phyloP scores from a whole-genome alignment of 2,329 filamentous ascomycete species.

The Trichoderma koningiopsis region DNA sequence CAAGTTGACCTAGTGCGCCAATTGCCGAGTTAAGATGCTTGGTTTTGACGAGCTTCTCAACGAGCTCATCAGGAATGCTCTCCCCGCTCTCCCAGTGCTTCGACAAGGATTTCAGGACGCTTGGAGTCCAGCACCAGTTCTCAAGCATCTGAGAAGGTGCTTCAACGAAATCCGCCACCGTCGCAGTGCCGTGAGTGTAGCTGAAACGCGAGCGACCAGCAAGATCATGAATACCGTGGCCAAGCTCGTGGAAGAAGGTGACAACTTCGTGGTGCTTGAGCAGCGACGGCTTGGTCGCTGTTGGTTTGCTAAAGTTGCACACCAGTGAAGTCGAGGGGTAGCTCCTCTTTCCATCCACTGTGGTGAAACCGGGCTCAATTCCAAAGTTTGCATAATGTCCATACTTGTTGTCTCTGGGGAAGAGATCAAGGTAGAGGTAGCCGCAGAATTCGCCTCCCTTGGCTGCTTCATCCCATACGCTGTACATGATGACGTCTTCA shows the following conservation, averaged over 20 bases:
- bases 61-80: slow-evolving; percentile 72
- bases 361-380: slow-evolving; percentile 70
- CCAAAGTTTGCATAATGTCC: slow-evolving; percentile 85
- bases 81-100: slow-evolving; percentile 72
- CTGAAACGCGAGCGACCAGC: slow-evolving; percentile 64
- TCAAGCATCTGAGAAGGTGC: slow-evolving; percentile 74
- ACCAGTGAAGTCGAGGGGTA: slow-evolving; percentile 80
- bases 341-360: slow-evolving; percentile 67
- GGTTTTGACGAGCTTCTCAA: slow-evolving; percentile 72
- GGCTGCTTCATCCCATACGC: slow-evolving; percentile 76
- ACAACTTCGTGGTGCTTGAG: slow-evolving; percentile 83
- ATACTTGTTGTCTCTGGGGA: slow-evolving; percentile 80
- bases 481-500: slow-evolving; percentile 79
- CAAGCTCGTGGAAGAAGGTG: slow-evolving; percentile 78
- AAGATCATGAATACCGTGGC: slow-evolving; percentile 71
- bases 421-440: slow-evolving; percentile 81
- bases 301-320: slow-evolving; percentile 84
- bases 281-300: slow-evolving; percentile 72
- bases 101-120: slow-evolving; percentile 66
- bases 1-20: slow-evolving; percentile 75
- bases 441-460: slow-evolving; percentile 75
- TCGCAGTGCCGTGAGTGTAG: slow-evolving; percentile 68
- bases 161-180: slow-evolving; percentile 70
- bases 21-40: slow-evolving; percentile 81
- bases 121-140: slow-evolving; percentile 74